phyloP scores from a whole-genome alignment of 169 alveolate species.

The Neospora caninum region DNA sequence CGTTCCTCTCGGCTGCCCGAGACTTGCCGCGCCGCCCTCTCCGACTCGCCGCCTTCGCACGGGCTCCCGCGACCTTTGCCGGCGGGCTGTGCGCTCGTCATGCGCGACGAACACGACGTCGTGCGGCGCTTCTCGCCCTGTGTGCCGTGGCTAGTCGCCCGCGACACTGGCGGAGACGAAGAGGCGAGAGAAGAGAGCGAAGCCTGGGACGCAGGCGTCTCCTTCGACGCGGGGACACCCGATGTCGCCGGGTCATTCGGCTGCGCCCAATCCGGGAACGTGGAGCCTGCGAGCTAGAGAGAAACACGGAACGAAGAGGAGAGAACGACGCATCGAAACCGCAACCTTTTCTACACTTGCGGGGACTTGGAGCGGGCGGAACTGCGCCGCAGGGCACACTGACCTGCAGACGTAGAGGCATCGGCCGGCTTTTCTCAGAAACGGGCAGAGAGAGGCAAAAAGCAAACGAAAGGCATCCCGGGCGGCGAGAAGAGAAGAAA shows the following conservation, averaged over 20 bases:
- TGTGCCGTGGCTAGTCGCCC: neutral
- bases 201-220: neutral
- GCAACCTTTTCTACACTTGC: too few relatives aligned
- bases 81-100: neutral
- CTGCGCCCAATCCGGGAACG: slow-evolving; percentile 65
- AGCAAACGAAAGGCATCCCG: too few relatives aligned
- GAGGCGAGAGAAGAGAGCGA: neutral
- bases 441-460: too few relatives aligned
- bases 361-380: too few relatives aligned
- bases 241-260: neutral
- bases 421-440: too few relatives aligned
- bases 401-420: too few relatives aligned
- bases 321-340: neutral
- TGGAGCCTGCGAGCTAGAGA: slow-evolving; percentile 39
- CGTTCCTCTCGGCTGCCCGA: neutral
- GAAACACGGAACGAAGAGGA: neutral
- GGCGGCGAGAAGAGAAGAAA: too few relatives aligned
- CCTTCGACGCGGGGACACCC: neutral
- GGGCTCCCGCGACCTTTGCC: neutral
- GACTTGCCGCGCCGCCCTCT: neutral
- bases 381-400: too few relatives aligned
- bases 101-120: slow-evolving; percentile 4
- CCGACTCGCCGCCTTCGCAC: too few relatives aligned
- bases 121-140: neutral
- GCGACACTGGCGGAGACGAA: neutral